Conservation (phyloP, 2,329 filamentous ascomycete species). For the Monosporascus sp. region DNA sequence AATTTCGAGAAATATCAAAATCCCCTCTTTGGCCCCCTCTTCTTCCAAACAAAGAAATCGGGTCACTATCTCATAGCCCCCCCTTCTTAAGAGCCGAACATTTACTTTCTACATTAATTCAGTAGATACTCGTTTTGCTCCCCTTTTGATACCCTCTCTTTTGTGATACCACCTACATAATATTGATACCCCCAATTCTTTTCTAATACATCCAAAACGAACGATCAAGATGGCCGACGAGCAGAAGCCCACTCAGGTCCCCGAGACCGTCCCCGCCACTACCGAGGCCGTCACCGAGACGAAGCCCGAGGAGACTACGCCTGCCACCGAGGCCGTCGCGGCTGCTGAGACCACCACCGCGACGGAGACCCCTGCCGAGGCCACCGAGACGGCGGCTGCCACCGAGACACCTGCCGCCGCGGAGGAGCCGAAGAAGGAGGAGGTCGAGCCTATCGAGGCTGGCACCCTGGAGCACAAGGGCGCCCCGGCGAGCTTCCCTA, state of each 20-base stretch:
- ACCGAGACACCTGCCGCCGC: conserved; percentile 34
- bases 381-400: conserved; percentile 33
- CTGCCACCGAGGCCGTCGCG: conserved; percentile 36
- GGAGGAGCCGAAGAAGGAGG: conserved; percentile 41
- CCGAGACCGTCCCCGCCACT: conserved; percentile 42
- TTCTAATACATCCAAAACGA: conserved; percentile 19
- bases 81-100: background rate
- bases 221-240: conserved; percentile 64
- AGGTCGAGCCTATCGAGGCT: conserved; percentile 69
- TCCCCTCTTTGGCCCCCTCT: conserved; percentile 18
- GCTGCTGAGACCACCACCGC: conserved; percentile 35
- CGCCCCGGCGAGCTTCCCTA: conserved; percentile 73
- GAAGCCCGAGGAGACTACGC: conserved; percentile 34
- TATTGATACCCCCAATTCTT: conserved; percentile 29
- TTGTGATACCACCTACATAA: conserved; percentile 32
- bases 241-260: conserved; percentile 63
- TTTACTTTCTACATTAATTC: conserved; percentile 10
- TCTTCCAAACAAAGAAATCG: background rate
- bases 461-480: conserved; percentile 87
- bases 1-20: conserved; percentile 10
- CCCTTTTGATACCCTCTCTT: conserved; percentile 47
- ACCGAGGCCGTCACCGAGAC: conserved; percentile 30
- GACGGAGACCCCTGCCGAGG: conserved; percentile 35
- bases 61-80: background rate
- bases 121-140: conserved; percentile 34